Percentiles rank a stretch among this genome's conserved stretches.
Conservation (phyloP, 1,284 basidiomycete genomes). For the Trichosporon inkin region DNA sequence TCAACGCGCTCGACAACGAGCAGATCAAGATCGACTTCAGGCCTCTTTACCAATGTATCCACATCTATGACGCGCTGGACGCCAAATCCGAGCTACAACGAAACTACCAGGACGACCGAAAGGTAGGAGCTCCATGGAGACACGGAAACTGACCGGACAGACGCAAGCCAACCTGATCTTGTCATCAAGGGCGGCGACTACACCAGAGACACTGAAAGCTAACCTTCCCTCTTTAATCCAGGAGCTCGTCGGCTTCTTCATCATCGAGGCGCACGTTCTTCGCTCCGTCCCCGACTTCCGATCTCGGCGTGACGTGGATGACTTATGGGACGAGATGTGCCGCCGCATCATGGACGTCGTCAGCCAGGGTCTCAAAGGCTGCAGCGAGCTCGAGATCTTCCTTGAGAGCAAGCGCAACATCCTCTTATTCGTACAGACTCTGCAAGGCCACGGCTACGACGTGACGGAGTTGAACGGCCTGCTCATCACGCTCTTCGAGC, state of each 20-base stretch:
- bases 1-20: constrained; percentile 87
- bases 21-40: constrained; percentile 85
- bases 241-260: constrained; percentile 98
- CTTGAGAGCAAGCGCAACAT: constrained; percentile 79
- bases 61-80: constrained; percentile 90
- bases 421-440: constrained; percentile 82
- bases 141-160: constrained; percentile 49
- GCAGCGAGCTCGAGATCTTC: constrained; percentile 78
- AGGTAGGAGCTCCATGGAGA: constrained; percentile 56
- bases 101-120: constrained; percentile 92
- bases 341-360: constrained; percentile 71
- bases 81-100: constrained; percentile 81
- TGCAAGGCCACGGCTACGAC: constrained; percentile 82
- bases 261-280: constrained; percentile 90
- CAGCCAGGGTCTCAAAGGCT: constrained; percentile 65
- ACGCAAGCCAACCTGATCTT: constrained; percentile 96
- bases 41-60: constrained; percentile 93
- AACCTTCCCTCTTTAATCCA: constrained; percentile 63
- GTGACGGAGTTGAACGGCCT: constrained; percentile 78
- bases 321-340: constrained; percentile 91
- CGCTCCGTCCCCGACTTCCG: constrained; percentile 77
- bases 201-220: constrained; percentile 53
- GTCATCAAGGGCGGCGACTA: constrained; percentile 56
- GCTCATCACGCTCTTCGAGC: constrained; percentile 82
- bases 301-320: constrained; percentile 84